A percentile compares a stretch with the other conserved stretches of the same genome.
Evolutionary conservation across 768 basidiomycete species (phyloP).

Genomic region (Rhodotorula kratochvilovae): DNA sequence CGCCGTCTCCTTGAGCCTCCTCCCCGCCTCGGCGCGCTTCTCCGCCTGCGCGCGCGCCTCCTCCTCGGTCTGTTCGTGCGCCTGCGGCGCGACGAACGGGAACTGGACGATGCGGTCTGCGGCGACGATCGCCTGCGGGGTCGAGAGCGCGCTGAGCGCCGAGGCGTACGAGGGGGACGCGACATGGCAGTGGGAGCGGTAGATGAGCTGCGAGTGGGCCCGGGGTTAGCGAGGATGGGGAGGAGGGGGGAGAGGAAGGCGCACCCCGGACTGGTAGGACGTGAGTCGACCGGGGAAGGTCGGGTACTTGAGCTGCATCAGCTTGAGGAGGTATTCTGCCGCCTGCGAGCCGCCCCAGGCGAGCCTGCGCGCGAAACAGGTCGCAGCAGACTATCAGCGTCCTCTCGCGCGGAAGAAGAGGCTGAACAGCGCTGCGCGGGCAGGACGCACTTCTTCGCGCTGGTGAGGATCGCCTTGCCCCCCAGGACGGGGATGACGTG

Average conservation of each 20-base stretch:
- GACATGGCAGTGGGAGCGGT: conserved; percentile 79
- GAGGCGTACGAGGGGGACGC: conserved; percentile 64
- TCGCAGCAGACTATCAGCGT: not conserved
- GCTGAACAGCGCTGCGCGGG: not conserved
- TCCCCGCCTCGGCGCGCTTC: conserved; percentile 76
- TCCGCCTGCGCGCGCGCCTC: conserved; percentile 74
- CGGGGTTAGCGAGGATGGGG: too few species aligned
- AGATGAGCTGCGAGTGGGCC: conserved; percentile 67
- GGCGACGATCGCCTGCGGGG: conserved; percentile 59
- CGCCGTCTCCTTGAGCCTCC: conserved; percentile 83
- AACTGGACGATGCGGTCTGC: conserved; percentile 78
- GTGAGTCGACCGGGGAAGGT: conserved; percentile 83
- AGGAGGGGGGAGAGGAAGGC: not conserved
- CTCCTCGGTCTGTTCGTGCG: conserved; percentile 77
- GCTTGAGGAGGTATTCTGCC: conserved; percentile 84
- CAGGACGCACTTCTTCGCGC: conserved; percentile 57
- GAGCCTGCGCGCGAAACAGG: conserved; percentile 57
- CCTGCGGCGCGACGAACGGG: conserved; percentile 58
- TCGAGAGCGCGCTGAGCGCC: conserved; percentile 60
- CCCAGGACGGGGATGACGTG: conserved; percentile 80
- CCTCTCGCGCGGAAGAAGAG: not conserved
- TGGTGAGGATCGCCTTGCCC: conserved; percentile 76
- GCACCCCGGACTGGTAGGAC: conserved; percentile 67
- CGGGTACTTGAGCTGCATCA: conserved; percentile 92
- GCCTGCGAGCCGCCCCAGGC: conserved; percentile 90